A percentile compares a stretch with the other conserved stretches of the same genome.
Conservation (phyloP, 2,329 filamentous ascomycete species). For the Elsinoe arachidis region DNA sequence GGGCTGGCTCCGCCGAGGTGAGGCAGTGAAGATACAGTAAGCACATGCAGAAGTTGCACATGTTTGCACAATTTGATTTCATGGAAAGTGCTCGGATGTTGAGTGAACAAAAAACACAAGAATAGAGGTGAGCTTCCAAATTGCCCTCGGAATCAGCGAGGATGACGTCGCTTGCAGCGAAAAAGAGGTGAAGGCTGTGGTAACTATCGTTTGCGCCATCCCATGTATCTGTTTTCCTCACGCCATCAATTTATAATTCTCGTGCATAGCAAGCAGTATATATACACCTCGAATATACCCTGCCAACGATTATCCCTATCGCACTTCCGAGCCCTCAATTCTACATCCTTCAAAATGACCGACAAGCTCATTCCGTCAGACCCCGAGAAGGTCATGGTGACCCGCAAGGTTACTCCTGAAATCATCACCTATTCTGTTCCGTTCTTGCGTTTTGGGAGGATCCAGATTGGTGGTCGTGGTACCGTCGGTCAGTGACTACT, state of each 20-base stretch:
- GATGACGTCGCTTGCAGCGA: background rate
- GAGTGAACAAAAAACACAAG: background rate
- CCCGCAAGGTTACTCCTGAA: constrained; percentile 71
- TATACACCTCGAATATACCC: background rate
- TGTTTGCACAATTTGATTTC: background rate
- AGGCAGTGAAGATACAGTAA: no score
- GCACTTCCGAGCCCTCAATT: background rate
- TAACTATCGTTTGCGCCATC: background rate
- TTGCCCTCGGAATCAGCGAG: background rate
- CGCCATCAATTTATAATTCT: background rate
- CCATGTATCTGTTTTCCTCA: background rate
- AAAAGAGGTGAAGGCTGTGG: background rate
- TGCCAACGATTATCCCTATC: background rate
- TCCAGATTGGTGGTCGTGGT: constrained; percentile 78
- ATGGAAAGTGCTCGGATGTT: constrained; percentile 3
- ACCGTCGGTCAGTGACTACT: constrained; percentile 58
- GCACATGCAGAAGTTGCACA: no score
- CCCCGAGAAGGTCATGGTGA: constrained; percentile 79
- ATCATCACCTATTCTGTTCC: constrained; percentile 73
- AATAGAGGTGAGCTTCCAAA: background rate
- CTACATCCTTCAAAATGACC: constrained; percentile 21
- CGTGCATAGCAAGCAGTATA: background rate
- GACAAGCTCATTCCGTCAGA: constrained; percentile 44
- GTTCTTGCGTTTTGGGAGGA: constrained; percentile 68
- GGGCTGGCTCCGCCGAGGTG: no score